Percentiles rank a stretch among this genome's conserved stretches.
Evolutionary conservation across 2,329 filamentous ascomycete species (phyloP).

Genomic region (Dendrostoma leiphaemia): DNA sequence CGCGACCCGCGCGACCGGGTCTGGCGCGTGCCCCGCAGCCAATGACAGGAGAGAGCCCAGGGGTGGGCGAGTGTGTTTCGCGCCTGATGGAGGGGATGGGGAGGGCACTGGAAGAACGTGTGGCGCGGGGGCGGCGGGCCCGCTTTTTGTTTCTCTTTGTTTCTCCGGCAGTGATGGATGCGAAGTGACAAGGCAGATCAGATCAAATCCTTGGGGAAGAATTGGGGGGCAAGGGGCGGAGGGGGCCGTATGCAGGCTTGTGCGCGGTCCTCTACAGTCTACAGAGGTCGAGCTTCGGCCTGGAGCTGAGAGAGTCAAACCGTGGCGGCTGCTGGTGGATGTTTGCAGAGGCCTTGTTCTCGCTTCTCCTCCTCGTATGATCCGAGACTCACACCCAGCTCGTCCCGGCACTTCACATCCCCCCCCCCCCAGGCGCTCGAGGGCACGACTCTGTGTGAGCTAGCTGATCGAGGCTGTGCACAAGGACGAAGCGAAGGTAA

Average conservation of each 20-base stretch:
- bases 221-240: not conserved
- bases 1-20: slow-evolving; percentile 1
- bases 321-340: too few species aligned
- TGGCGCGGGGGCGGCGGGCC: not conserved
- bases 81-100: not conserved
- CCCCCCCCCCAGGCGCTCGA: too few species aligned
- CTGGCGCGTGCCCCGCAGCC: slow-evolving; percentile 16
- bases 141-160: not conserved
- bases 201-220: not conserved
- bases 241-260: not conserved
- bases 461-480: slow-evolving; percentile 7
- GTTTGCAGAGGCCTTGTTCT: too few species aligned
- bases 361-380: too few species aligned
- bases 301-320: too few species aligned
- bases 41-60: slow-evolving; percentile 4
- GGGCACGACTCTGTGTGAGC: not conserved
- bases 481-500: not conserved
- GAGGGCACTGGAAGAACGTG: too few species aligned
- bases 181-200: too few species aligned
- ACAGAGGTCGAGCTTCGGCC: too few species aligned
- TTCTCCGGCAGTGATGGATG: not conserved
- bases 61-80: slow-evolving; percentile 12
- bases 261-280: not conserved
- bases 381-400: too few species aligned
- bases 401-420: too few species aligned